Evolutionary conservation across 768 basidiomycete genomes (phyloP).

Genomic region (Collybia sp.): DNA sequence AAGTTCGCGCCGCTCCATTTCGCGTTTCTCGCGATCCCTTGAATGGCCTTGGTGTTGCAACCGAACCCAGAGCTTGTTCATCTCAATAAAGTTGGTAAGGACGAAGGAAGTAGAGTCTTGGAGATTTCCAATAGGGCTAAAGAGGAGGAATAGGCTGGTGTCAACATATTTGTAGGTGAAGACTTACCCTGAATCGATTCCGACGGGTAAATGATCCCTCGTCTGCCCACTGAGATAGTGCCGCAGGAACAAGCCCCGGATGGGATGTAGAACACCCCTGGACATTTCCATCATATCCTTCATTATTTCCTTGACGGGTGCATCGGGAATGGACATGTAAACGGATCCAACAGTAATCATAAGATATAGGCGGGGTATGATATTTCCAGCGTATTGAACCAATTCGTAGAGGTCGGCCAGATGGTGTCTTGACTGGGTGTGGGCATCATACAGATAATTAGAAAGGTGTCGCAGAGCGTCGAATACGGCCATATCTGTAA

Average conservation of each 20-base stretch:
- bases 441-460: conserved; percentile 95
- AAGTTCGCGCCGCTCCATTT: conserved; percentile 91
- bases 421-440: conserved; percentile 87
- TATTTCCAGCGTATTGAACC: conserved; percentile 98
- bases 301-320: conserved; percentile 99
- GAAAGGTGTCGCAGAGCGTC: conserved; percentile 93
- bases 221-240: conserved; percentile 98
- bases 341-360: conserved; percentile 99
- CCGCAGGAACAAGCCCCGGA: conserved; percentile 89
- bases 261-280: conserved; percentile 94
- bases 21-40: conserved; percentile 94
- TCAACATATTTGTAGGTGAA: conserved; percentile 2
- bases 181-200: conserved; percentile 72
- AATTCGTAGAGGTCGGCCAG: conserved; percentile 98
- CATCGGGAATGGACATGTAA: conserved; percentile 97
- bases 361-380: conserved; percentile 89
- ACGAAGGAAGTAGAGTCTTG: conserved; percentile 96
- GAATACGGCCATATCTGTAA: conserved; percentile 94
- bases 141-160: conserved; percentile 1
- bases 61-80: conserved; percentile 99
- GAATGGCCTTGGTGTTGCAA: conserved; percentile 98
- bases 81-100: conserved; percentile 97
- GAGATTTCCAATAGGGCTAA: conserved; percentile 80
- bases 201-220: conserved; percentile 91
- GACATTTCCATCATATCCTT: conserved; percentile 99